Evolutionary conservation across 2,329 filamentous ascomycete genomes (phyloP).

Genomic region (Epicoccum nigrum): DNA sequence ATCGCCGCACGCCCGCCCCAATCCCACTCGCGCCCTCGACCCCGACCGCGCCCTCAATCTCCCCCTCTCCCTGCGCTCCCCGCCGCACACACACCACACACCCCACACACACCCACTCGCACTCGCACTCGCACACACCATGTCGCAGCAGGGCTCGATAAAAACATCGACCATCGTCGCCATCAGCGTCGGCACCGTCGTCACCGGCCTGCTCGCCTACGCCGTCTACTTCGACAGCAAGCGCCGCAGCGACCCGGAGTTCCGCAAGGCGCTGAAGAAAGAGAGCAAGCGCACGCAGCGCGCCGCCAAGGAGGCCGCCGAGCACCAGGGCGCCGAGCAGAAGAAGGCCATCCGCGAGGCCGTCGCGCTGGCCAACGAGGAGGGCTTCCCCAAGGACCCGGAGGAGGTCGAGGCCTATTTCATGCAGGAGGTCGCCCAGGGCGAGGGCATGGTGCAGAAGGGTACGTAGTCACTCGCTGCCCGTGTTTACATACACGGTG

Average conservation of each 20-base stretch:
- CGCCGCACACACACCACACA: conserved; percentile 12
- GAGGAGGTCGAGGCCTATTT: conserved; percentile 97
- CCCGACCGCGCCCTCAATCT: neutral
- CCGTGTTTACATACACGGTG: too few species aligned
- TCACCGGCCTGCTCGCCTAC: conserved; percentile 67
- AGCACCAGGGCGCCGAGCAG: conserved; percentile 68
- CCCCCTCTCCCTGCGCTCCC: conserved; percentile 8
- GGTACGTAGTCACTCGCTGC: too few species aligned
- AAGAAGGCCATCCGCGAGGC: conserved; percentile 74
- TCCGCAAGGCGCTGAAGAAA: conserved; percentile 69
- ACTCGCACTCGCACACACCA: conserved; percentile 20
- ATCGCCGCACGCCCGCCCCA: neutral
- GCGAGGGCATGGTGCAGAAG: conserved; percentile 82
- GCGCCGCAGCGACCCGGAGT: conserved; percentile 67
- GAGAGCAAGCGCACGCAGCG: conserved; percentile 76
- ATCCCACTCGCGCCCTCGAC: neutral
- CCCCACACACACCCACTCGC: conserved; percentile 4
- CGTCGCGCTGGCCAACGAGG: conserved; percentile 82
- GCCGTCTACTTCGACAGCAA: conserved; percentile 71
- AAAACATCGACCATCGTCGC: conserved; percentile 64
- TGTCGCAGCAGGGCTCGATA: conserved; percentile 50
- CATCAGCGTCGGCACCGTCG: conserved; percentile 63
- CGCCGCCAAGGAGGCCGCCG: conserved; percentile 73
- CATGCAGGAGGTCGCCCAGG: conserved; percentile 90
- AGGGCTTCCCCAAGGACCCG: conserved; percentile 87